Percentiles rank a stretch among this genome's conserved stretches.
These are phyloP conservation scores for Populus alba DNA, from an alignment of 345 rosid genomes.

Conservation along the genomic window DNA sequence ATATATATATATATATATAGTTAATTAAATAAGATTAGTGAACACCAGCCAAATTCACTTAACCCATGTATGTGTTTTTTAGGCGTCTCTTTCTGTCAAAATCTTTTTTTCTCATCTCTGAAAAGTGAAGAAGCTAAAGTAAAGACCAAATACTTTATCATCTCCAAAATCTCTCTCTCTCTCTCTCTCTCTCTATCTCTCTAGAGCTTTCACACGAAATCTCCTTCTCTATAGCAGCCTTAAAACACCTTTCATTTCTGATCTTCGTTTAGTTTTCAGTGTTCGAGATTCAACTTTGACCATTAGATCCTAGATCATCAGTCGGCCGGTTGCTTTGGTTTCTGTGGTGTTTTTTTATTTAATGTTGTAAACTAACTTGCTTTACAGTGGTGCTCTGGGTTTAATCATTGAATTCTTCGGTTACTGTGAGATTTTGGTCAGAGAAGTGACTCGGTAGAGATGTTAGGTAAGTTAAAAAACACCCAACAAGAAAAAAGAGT, in stretches of 20 bases:
- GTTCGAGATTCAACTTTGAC: conserved; percentile 16
- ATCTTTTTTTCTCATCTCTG: neutral
- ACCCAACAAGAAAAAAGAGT: conserved; percentile 19
- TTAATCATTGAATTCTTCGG: conserved; percentile 45
- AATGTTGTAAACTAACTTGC: neutral
- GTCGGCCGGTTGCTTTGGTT: conserved; percentile 9
- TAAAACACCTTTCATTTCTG: neutral
- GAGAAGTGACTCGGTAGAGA: conserved; percentile 36
- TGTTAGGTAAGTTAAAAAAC: conserved; percentile 44
- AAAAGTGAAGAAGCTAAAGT: conserved; percentile 14
- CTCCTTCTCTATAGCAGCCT: conserved; percentile 1
- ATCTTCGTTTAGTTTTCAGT: conserved; percentile 13
- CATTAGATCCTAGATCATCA: conserved; percentile 22
- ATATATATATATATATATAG: too few relatives aligned
- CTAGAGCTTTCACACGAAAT: conserved; percentile 9
- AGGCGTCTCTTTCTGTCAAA: neutral
- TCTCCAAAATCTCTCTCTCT: conserved; percentile 10
- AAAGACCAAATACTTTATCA: conserved; percentile 17
- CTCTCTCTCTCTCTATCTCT: conserved; percentile 6
- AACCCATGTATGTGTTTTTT: neutral
- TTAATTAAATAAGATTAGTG: too few relatives aligned
- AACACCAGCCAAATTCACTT: conserved; percentile 16
- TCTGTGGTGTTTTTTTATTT: neutral
- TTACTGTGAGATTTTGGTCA: conserved; percentile 46
- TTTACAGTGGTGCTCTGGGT: neutral